Evolutionary conservation across 805 yeast species (phyloP).

Genomic region (Kodamaea fukazawae): DNA sequence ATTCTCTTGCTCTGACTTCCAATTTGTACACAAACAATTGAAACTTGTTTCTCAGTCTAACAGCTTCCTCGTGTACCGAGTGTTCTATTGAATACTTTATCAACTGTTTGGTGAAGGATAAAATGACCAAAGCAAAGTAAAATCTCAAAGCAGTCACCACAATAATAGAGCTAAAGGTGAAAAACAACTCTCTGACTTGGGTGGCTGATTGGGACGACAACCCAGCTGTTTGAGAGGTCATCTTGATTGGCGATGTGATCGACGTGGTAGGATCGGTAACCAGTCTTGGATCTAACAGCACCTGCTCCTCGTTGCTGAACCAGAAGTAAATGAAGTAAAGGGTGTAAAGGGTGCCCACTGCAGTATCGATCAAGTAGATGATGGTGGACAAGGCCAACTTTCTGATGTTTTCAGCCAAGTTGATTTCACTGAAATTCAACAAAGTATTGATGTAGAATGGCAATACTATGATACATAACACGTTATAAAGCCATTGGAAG

Average conservation of each 20-base stretch:
- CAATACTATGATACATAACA: constrained; percentile 59
- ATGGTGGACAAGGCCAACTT: constrained; percentile 62
- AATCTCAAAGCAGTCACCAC: constrained; percentile 48
- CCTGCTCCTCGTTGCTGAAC: constrained; percentile 53
- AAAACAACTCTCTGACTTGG: constrained; percentile 50
- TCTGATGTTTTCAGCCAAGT: constrained; percentile 52
- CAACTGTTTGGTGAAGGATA: constrained; percentile 59
- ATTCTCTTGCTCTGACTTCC: constrained; percentile 6
- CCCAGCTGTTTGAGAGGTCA: constrained; percentile 12
- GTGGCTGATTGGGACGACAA: constrained; percentile 60
- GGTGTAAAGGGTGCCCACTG: constrained; percentile 66
- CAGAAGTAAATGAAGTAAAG: constrained; percentile 71
- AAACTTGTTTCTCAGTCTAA: constrained; percentile 3
- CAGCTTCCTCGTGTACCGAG: constrained; percentile 12
- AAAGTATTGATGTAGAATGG: constrained; percentile 67
- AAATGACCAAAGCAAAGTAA: constrained; percentile 57
- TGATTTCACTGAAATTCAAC: constrained; percentile 19
- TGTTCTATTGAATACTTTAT: constrained; percentile 33
- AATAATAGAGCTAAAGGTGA: constrained; percentile 52
- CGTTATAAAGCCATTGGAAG: constrained; percentile 78
- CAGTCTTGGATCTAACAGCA: constrained; percentile 1
- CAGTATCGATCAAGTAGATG: constrained; percentile 64
- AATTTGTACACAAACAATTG: constrained; percentile 6
- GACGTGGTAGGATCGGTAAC: constrained; percentile 5
- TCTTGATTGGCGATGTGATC: constrained; percentile 20